A percentile compares a stretch with the other conserved stretches of the same genome.
Evolutionary conservation across 768 basidiomycete species (phyloP).

Genomic region (Calocybe indica): DNA sequence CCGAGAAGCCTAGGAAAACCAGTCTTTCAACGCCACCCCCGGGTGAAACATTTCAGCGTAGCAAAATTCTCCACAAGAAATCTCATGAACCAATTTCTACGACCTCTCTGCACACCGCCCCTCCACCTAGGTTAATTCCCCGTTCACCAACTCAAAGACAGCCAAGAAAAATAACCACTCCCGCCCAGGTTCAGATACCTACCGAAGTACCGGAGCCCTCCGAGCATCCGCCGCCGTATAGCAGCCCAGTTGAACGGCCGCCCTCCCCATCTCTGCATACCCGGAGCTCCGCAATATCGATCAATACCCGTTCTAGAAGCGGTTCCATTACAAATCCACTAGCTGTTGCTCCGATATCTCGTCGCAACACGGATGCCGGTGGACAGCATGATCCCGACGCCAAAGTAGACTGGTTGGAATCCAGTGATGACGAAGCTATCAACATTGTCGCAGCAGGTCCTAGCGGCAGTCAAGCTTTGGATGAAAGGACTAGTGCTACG

Average conservation of each 20-base stretch:
- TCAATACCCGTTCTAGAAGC: slow-evolving; percentile 42
- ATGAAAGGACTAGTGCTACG: slow-evolving; percentile 71
- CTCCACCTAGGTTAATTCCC: slow-evolving; percentile 19
- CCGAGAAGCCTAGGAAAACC: slow-evolving; percentile 43
- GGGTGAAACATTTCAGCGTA: slow-evolving; percentile 21
- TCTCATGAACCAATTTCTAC: slow-evolving; percentile 28
- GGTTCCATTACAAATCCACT: slow-evolving; percentile 59
- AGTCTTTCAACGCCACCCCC: slow-evolving; percentile 46
- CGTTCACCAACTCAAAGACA: slow-evolving; percentile 34
- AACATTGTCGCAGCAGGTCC: slow-evolving; percentile 76
- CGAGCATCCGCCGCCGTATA: slow-evolving; percentile 70
- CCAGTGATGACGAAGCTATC: slow-evolving; percentile 85
- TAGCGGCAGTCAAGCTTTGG: slow-evolving; percentile 75
- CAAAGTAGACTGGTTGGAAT: slow-evolving; percentile 70
- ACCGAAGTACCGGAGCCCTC: slow-evolving; percentile 25
- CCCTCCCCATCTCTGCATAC: slow-evolving; percentile 29
- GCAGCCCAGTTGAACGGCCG: slow-evolving; percentile 22
- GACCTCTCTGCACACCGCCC: slow-evolving; percentile 18
- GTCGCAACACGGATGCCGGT: slow-evolving; percentile 23
- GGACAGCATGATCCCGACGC: slow-evolving; percentile 33
- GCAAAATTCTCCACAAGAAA: slow-evolving; percentile 30
- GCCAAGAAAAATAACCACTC: slow-evolving; percentile 26
- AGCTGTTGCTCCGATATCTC: slow-evolving; percentile 30
- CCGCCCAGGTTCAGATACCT: slow-evolving; percentile 19
- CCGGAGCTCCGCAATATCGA: slow-evolving; percentile 34